A percentile compares a stretch with the other conserved stretches of the same genome.
Conservation (phyloP, 139 green algal species). For the Chlorella sp. region DNA sequence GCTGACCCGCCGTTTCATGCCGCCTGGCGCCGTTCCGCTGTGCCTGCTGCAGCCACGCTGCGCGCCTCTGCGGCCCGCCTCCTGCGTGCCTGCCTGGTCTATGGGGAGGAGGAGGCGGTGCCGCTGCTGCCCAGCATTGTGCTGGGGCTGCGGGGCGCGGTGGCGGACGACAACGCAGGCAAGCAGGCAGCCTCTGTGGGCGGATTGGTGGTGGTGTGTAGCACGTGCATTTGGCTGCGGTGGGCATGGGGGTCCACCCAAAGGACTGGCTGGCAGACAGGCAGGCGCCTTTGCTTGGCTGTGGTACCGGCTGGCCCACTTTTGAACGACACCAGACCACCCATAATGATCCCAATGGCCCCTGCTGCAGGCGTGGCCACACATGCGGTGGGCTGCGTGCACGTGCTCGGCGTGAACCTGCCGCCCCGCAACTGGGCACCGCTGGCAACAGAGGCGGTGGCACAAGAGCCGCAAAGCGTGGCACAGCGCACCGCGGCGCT, state of each 20-base stretch:
- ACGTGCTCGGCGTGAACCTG: slow-evolving; percentile 64
- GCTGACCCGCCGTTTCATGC: not conserved
- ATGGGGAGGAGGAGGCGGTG: slow-evolving; percentile 50
- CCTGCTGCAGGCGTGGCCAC: slow-evolving; percentile 46
- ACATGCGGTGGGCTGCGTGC: slow-evolving; percentile 44
- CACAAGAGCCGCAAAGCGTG: not conserved
- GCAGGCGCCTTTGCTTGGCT: not conserved
- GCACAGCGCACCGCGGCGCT: slow-evolving; percentile 66
- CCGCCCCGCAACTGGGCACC: slow-evolving; percentile 62
- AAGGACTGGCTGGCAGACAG: too few species aligned
- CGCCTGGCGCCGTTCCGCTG: too few species aligned
- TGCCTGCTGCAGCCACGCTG: slow-evolving; percentile 25
- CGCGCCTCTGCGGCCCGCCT: slow-evolving; percentile 56
- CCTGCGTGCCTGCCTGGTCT: slow-evolving; percentile 49
- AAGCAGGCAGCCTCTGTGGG: not conserved
- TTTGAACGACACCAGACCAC: too few species aligned
- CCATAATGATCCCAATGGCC: too few species aligned
- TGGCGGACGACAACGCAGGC: slow-evolving; percentile 66
- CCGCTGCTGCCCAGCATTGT: slow-evolving; percentile 59
- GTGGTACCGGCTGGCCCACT: too few species aligned
- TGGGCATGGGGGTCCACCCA: not conserved
- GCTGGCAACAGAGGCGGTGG: slow-evolving; percentile 57
- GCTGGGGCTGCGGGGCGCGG: slow-evolving; percentile 49
- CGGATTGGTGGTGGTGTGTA: not conserved
- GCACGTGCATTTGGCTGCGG: not conserved